phyloP scores from a whole-genome alignment of 164 flowering plant species.

The Akebia trifoliata region DNA sequence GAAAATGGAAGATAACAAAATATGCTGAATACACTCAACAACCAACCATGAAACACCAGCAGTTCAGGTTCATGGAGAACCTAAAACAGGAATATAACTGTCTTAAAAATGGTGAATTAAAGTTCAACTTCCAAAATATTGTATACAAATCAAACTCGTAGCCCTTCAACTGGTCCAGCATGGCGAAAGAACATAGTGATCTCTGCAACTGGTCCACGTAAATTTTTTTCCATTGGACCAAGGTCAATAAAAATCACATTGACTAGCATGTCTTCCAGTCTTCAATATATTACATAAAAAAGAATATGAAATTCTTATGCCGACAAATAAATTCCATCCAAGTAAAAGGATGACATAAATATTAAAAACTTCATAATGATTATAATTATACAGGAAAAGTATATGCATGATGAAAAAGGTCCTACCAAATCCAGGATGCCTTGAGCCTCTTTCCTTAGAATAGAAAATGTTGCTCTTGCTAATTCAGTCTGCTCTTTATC shows the following conservation, averaged over 20 bases:
- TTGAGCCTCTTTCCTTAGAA: slow-evolving; percentile 81
- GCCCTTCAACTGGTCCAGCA: neutral
- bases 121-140: too few relatives aligned
- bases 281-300: neutral
- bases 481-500: slow-evolving; percentile 84
- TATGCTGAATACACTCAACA: too few relatives aligned
- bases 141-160: too few relatives aligned
- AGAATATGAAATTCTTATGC: too few relatives aligned
- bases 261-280: neutral
- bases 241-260: too few relatives aligned
- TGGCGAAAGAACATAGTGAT: neutral
- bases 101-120: too few relatives aligned
- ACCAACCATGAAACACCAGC: too few relatives aligned
- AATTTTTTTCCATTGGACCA: neutral
- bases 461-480: slow-evolving; percentile 68
- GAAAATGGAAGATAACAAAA: too few relatives aligned
- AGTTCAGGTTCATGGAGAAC: too few relatives aligned
- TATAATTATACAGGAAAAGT: neutral
- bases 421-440: slow-evolving; percentile 77
- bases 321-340: too few relatives aligned
- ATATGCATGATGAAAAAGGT: slow-evolving; percentile 1
- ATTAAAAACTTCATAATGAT: neutral
- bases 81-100: too few relatives aligned
- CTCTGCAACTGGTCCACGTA: slow-evolving; percentile 1
- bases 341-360: neutral